Evolutionary conservation across 2,329 filamentous ascomycete species (phyloP), one percentile per base, ranked within the genome.

Genomic region (Chaetomiaceae sp.): DNA sequence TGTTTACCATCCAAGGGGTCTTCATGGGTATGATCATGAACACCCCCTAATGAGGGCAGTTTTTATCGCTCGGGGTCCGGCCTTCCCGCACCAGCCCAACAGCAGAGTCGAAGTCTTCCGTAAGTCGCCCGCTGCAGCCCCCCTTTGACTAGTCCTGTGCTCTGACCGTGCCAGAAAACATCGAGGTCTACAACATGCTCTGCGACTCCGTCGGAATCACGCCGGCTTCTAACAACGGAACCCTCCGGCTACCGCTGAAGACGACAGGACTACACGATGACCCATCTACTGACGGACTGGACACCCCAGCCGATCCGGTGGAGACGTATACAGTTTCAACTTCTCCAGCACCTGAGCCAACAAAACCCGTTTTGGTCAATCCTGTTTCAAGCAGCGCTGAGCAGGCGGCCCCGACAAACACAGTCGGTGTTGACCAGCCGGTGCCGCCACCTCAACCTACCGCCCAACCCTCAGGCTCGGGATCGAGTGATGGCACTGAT

Each of bases 11-110:
- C 94, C 94, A 0, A 80, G 80, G 25, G 94, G 94, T 2, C 73
- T 99, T 2, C 94, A 99, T 66, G 94, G 94, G 1, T 99, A 97
- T 66, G 94, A 99, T 66, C 86, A 96, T 64, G 86, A 95, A 64
- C 86, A 99, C 66, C 91, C 92, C 0, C 75, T 99, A 40, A 99
- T 99, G 94, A 78, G 94, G 34, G 92, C 94, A 0, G 95, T 99
- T 38, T 99, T 99, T 63, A 78, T 97, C 44, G 94, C 94, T 1
- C 78, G 89, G 34, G 94, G 94, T 0, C 94, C 94, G 4, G 91
- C 92, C 0, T 99, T 99, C 66, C 89, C 90, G 0, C 91, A 96
- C 63, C 73, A 80, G 34, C 84, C 88, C 0, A 91, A 94, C 62
- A 95, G 88, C 68, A 81, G 84, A 58, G 71, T 97, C 29, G 82